Percentiles rank a stretch among this genome's conserved stretches.
Conservation (phyloP, 179 eudicot genomes). For the Nepenthes alata region DNA sequence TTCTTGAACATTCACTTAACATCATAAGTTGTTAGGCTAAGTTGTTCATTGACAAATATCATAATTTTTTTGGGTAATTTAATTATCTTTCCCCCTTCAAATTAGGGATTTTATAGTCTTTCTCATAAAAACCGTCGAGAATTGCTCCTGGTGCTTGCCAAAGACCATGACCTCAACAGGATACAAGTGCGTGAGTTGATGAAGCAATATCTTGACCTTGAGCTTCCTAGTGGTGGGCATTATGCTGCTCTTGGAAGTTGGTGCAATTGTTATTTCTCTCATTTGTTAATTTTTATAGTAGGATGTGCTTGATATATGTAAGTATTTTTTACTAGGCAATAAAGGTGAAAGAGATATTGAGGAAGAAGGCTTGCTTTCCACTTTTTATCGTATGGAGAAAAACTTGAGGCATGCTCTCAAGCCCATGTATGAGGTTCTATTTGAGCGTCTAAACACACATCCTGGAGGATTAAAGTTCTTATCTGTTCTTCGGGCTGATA, state of each 20-base stretch:
- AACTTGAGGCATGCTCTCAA: conserved; percentile 76
- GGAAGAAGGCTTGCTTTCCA: conserved; percentile 51
- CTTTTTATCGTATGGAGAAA: conserved; percentile 72
- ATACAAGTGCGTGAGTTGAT: conserved; percentile 59
- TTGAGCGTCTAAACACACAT: conserved; percentile 82
- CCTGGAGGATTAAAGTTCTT: conserved; percentile 93
- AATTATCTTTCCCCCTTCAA: neutral
- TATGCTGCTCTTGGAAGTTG: neutral
- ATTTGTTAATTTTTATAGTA: neutral
- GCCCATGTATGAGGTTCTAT: conserved; percentile 74
- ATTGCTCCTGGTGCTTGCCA: conserved; percentile 57
- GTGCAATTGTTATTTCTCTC: neutral
- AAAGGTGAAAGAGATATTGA: conserved; percentile 34
- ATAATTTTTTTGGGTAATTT: neutral
- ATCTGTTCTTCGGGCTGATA: conserved; percentile 66
- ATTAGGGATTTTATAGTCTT: conserved; percentile 70
- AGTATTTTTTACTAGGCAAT: conserved; percentile 25
- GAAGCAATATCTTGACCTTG: conserved; percentile 79
- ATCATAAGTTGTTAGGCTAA: too few relatives aligned
- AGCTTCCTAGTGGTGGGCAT: conserved; percentile 52
- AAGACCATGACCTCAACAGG: conserved; percentile 78
- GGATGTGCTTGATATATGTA: neutral
- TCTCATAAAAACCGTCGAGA: conserved; percentile 35
- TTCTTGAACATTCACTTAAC: too few relatives aligned
- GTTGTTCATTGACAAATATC: too few relatives aligned